These are phyloP conservation scores for Stipa capillata DNA, from an alignment of 176 grass and related monocot genomes.

Conservation along the genomic window DNA sequence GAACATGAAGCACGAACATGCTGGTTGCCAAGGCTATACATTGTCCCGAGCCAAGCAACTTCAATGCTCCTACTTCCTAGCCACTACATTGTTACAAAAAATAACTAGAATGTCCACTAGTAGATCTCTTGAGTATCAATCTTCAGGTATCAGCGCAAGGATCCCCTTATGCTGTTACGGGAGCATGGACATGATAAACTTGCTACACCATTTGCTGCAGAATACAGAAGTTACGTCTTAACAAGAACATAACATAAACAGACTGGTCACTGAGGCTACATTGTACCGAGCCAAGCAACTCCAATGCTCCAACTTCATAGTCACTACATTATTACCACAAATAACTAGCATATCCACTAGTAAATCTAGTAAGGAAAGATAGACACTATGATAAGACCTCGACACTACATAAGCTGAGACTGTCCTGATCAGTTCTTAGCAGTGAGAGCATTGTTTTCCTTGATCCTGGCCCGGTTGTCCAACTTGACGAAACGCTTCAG, in stretches of 20 bases:
- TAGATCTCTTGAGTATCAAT: background rate
- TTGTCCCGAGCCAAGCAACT: background rate
- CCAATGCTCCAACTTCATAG: too few species aligned
- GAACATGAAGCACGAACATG: background rate
- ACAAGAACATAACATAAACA: background rate
- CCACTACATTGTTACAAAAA: background rate
- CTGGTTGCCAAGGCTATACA: background rate
- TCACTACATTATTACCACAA: conserved; percentile 6
- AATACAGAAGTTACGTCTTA: background rate
- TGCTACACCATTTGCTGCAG: background rate
- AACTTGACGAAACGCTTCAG: conserved; percentile 82
- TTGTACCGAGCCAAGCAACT: background rate
- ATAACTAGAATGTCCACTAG: background rate
- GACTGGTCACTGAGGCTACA: background rate
- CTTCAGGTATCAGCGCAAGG: background rate
- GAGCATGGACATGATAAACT: background rate
- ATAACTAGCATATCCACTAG: background rate
- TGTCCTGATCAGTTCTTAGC: conserved; percentile 58
- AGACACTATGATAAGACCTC: background rate
- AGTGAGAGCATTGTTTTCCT: conserved; percentile 72
- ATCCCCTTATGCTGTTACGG: background rate
- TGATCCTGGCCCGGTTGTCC: conserved; percentile 72
- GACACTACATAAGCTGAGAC: background rate
- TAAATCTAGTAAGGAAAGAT: background rate
- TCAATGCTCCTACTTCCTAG: background rate